Percentiles rank a stretch among this genome's conserved stretches.
These are phyloP conservation scores for Penicillium hesseltinei DNA, from an alignment of 2,329 filamentous ascomycete species.

Conservation along the genomic window DNA sequence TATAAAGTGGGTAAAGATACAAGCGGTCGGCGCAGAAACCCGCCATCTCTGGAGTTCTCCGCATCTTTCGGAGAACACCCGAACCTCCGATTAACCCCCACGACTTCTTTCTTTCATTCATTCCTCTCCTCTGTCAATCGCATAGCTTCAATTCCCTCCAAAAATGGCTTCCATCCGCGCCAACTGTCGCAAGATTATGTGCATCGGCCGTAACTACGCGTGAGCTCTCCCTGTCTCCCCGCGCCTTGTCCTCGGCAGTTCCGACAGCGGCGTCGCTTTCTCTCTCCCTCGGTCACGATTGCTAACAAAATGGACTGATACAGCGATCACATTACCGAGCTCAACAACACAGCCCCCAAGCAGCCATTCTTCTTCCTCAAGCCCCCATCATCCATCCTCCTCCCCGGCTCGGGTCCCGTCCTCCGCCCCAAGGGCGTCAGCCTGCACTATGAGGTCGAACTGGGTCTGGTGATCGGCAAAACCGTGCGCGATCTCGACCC, in stretches of 20 bases:
- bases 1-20: slow-evolving; percentile 12
- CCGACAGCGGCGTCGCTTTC: neutral
- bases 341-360: slow-evolving; percentile 82
- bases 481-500: slow-evolving; percentile 71
- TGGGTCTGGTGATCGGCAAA: slow-evolving; percentile 86
- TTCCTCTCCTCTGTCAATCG: neutral
- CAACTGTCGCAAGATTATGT: slow-evolving; percentile 73
- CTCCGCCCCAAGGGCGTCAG: slow-evolving; percentile 78
- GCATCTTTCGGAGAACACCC: slow-evolving; percentile 24
- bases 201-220: slow-evolving; percentile 96
- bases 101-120: neutral
- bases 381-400: slow-evolving; percentile 80
- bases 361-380: slow-evolving; percentile 99
- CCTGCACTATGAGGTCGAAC: slow-evolving; percentile 92
- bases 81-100: slow-evolving; percentile 1
- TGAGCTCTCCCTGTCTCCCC: slow-evolving; percentile 50
- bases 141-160: slow-evolving; percentile 34
- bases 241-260: neutral
- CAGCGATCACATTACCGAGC: slow-evolving; percentile 89
- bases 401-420: slow-evolving; percentile 74
- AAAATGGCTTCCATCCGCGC: slow-evolving; percentile 48
- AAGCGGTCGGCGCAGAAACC: slow-evolving; percentile 11
- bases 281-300: neutral
- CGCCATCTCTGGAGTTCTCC: slow-evolving; percentile 22
- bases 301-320: slow-evolving; percentile 6